These are phyloP conservation scores for Conticribra weissflogii DNA, from an alignment of 108 stramenopile species.

Conservation along the genomic window DNA sequence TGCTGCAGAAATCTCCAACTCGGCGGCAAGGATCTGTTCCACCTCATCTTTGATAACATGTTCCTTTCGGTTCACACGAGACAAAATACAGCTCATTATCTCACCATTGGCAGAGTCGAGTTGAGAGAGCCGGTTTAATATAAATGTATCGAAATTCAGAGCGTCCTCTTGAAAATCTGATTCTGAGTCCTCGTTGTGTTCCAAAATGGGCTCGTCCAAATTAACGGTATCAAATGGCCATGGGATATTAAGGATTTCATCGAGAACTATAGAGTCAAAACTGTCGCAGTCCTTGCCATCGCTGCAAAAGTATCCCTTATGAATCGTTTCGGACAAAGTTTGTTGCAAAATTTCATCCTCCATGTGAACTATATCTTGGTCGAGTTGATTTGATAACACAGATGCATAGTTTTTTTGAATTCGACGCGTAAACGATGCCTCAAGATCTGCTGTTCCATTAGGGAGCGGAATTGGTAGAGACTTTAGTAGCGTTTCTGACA, in stretches of 20 bases:
- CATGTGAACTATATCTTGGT: background rate
- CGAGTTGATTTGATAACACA: background rate
- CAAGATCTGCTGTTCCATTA: conserved; percentile 10
- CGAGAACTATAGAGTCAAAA: conserved; percentile 47
- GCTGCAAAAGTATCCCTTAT: conserved; percentile 31
- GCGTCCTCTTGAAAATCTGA: conserved; percentile 13
- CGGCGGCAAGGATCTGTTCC: conserved; percentile 28
- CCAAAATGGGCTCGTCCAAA: conserved; percentile 38
- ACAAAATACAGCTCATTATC: conserved; percentile 30
- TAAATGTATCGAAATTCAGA: conserved; percentile 47
- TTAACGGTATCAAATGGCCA: conserved; percentile 46
- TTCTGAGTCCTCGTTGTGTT: conserved; percentile 12
- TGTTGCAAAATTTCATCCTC: conserved; percentile 31
- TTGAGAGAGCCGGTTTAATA: conserved; percentile 42
- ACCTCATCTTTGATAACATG: conserved; percentile 23
- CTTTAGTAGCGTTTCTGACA: conserved; percentile 36
- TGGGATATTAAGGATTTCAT: conserved; percentile 46
- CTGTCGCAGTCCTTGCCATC: conserved; percentile 18
- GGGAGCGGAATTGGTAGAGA: conserved; percentile 39
- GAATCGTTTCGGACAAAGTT: conserved; percentile 29
- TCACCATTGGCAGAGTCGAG: conserved; percentile 33
- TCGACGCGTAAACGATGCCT: conserved; percentile 37
- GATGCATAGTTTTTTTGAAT: conserved; percentile 27
- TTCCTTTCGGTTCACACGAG: conserved; percentile 29
- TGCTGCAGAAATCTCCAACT: conserved; percentile 35